Evolutionary conservation across 1,139 yeast genomes (phyloP), one percentile per base, ranked within the genome.

Genomic region (Blastobotrys malaysiensis): DNA sequence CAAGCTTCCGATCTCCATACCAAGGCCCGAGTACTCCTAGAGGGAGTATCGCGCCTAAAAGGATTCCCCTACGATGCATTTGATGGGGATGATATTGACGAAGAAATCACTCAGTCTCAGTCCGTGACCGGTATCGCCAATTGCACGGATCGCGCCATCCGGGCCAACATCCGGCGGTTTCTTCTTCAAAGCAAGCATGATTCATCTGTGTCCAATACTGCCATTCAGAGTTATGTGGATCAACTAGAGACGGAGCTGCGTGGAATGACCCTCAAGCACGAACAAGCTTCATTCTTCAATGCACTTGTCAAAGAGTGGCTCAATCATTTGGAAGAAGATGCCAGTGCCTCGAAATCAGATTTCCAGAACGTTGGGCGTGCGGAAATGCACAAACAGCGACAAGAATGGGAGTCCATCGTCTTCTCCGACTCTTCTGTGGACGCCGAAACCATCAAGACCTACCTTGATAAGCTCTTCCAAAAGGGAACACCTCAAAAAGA

Each of bases 231-330:
- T 3, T 31, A 31, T n/a, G 16, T 53, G 27, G 39, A 24, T n/a
- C 46, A 48, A 22, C 48, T 56, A 54, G 52, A 53, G 24, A 16
- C 24, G 5, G 45, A 49, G 19, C 19, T 49, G 3, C 47, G 48
- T 26, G 52, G 53, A 2, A 26, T 60, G 9, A 50, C 46, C 2
- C 46, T 46, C 26, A 55, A 52, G 21, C 52, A 59, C 53, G 43
- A 53, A 31, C 59, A 56, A 45, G 55, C 63, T 11, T 44, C 48
- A 24, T 55, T 60, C 18, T 51, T 59, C 22, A 58, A 54, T 26
- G 43, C 55, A n/a, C 46, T 59, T 22, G 50, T 59, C n/a, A 43
- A 48, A 21, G 62, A 60, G 27, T 54, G 55, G 45, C 54, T 52
- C 24, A 43, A 48, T 11, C 53, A 53, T 5, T 20, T 43, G n/a